Percentiles rank a stretch among this genome's conserved stretches.
These are phyloP conservation scores for Hypoxylon subgilvum DNA, from an alignment of 495 filamentous ascomycete genomes.

Conservation along the genomic window DNA sequence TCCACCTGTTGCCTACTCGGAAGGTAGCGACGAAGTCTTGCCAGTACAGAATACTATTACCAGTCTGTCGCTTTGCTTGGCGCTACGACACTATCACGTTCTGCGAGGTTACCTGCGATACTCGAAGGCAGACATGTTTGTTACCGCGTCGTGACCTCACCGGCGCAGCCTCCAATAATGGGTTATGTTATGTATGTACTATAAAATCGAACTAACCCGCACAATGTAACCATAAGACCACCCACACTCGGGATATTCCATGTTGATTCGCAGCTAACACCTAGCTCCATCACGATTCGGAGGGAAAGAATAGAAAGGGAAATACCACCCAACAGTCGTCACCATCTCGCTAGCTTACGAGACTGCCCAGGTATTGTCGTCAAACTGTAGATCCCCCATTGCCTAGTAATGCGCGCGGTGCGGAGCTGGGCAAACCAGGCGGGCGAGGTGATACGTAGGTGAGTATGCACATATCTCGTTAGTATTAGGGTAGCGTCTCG, in stretches of 20 bases:
- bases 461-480: slow-evolving; percentile 26
- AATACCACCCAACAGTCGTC: slow-evolving; percentile 24
- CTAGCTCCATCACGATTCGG: slow-evolving; percentile 13
- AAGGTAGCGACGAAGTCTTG: slow-evolving; percentile 11
- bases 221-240: slow-evolving; percentile 19
- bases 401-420: slow-evolving; percentile 36
- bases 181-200: background rate
- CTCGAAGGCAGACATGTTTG: slow-evolving; percentile 13
- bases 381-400: slow-evolving; percentile 12
- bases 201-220: slow-evolving; percentile 21
- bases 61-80: slow-evolving; percentile 22
- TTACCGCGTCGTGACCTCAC: slow-evolving; percentile 23
- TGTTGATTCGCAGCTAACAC: slow-evolving; percentile 9
- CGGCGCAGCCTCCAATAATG: slow-evolving; percentile 1
- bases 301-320: background rate
- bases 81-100: slow-evolving; percentile 38
- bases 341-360: slow-evolving; percentile 17
- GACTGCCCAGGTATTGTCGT: no score
- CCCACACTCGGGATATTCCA: slow-evolving; percentile 14
- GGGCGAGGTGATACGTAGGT: slow-evolving; percentile 28
- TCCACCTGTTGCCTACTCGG: background rate
- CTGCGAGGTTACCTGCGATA: slow-evolving; percentile 15
- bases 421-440: slow-evolving; percentile 21
- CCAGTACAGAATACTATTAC: slow-evolving; percentile 11
- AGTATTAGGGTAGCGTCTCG: slow-evolving; percentile 32